These are phyloP conservation scores for Boletus rex-veris DNA, from an alignment of 768 basidiomycete species.

Conservation along the genomic window DNA sequence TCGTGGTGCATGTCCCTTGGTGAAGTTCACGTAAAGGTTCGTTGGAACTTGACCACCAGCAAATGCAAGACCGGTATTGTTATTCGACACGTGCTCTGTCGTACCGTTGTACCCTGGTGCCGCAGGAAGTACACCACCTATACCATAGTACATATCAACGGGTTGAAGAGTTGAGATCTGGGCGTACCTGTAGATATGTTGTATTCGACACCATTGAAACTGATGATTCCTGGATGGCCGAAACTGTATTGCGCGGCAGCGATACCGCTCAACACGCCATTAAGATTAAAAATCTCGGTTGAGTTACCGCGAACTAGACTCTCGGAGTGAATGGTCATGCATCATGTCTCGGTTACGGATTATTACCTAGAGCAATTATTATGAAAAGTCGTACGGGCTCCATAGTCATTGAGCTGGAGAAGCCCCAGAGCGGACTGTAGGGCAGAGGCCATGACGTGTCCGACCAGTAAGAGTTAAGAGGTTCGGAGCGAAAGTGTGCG, in stretches of 20 bases:
- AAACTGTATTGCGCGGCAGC: slow-evolving; percentile 8
- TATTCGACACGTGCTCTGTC: neutral
- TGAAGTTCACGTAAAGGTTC: neutral
- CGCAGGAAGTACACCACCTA: slow-evolving; percentile 11
- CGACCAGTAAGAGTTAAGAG: too few relatives aligned
- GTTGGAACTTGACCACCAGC: slow-evolving; percentile 3
- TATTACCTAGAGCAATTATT: neutral
- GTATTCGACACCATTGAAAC: slow-evolving; percentile 18
- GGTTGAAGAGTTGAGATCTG: too few relatives aligned
- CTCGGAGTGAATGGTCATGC: neutral
- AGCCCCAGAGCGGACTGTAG: neutral
- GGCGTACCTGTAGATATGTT: slow-evolving; percentile 14
- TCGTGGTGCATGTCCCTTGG: neutral
- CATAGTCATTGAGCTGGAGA: neutral
- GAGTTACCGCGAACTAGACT: slow-evolving; percentile 11
- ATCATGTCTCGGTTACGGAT: neutral
- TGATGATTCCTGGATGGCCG: slow-evolving; percentile 4
- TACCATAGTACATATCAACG: neutral
- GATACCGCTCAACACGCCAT: slow-evolving; percentile 15
- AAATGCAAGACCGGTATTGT: neutral
- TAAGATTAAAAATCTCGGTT: slow-evolving; percentile 4
- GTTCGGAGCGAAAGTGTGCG: too few relatives aligned
- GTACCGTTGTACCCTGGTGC: neutral
- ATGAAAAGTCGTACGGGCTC: too few relatives aligned
- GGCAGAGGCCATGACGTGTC: neutral